Conservation (phyloP, 768 basidiomycete species). For the Obba rivulosa region DNA sequence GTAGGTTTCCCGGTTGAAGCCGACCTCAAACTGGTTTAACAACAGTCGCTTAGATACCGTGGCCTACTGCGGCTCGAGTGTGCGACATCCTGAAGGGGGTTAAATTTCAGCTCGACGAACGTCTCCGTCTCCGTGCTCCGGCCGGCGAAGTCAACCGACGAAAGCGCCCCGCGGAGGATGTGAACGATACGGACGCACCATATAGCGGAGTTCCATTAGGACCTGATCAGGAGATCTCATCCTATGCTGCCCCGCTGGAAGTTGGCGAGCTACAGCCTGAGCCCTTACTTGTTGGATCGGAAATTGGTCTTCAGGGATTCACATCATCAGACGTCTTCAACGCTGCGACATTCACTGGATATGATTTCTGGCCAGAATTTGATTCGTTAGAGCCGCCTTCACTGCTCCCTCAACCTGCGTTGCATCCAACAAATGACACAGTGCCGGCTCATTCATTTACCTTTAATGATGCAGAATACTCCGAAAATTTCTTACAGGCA, state of each 20-base stretch:
- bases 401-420: not conserved
- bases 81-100: constrained; percentile 68
- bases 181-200: not conserved
- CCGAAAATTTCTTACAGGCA: constrained; percentile 19
- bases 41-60: constrained; percentile 41
- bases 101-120: constrained; percentile 44
- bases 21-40: not conserved
- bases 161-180: constrained; percentile 1
- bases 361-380: too few relatives aligned
- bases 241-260: too few relatives aligned
- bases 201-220: too few relatives aligned
- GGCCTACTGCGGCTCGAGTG: constrained; percentile 67
- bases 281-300: too few relatives aligned
- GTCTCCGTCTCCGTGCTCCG: not conserved
- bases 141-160: not conserved
- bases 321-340: not conserved
- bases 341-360: too few relatives aligned
- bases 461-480: constrained; percentile 17
- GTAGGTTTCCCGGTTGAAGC: constrained; percentile 3
- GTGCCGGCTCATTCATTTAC: constrained; percentile 19
- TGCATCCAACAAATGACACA: not conserved
- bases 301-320: not conserved
- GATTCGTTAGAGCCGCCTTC: not conserved
- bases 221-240: too few relatives aligned
- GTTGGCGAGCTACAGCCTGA: too few relatives aligned